Evolutionary conservation across 805 yeast genomes (phyloP).

Genomic region (Ogataea henricii): DNA sequence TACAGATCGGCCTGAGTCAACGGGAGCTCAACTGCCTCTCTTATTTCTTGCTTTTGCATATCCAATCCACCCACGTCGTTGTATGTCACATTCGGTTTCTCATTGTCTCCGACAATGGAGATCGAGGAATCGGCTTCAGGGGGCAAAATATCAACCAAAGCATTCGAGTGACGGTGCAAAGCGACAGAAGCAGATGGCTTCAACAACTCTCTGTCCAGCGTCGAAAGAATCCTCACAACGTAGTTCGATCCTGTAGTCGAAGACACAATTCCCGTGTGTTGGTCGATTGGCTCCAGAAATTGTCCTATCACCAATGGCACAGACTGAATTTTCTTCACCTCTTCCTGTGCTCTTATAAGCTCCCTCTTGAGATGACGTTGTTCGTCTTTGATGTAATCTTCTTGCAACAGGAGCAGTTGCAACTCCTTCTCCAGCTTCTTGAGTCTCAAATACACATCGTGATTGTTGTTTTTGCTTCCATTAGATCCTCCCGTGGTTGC

Average conservation of each 20-base stretch:
- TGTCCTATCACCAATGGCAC: constrained; percentile 98
- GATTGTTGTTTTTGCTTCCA: constrained; percentile 33
- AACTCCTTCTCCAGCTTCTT: constrained; percentile 90
- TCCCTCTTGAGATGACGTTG: constrained; percentile 95
- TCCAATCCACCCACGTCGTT: constrained; percentile 99
- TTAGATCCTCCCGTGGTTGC: constrained; percentile 19
- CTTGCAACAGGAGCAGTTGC: constrained; percentile 83
- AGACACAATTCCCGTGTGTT: constrained; percentile 93
- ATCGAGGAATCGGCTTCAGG: constrained; percentile 98
- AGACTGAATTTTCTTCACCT: constrained; percentile 94
- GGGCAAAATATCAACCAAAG: constrained; percentile 94
- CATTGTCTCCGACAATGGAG: constrained; percentile 91
- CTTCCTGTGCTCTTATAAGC: constrained; percentile 95
- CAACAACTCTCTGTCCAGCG: constrained; percentile 90
- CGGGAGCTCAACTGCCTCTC: constrained; percentile 98
- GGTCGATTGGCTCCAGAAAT: constrained; percentile 95
- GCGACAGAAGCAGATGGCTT: constrained; percentile 97
- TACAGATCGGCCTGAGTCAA: constrained; percentile 93
- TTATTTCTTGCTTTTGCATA: constrained; percentile 98
- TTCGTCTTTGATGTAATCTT: constrained; percentile 96
- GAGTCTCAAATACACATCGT: constrained; percentile 78
- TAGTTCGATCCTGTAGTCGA: constrained; percentile 97
- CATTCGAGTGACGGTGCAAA: constrained; percentile 96
- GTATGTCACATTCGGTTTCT: constrained; percentile 88
- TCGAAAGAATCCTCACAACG: constrained; percentile 91